A percentile compares a stretch with the other conserved stretches of the same genome.
These are phyloP conservation scores for Astrocystis sublimbata DNA, from an alignment of 495 filamentous ascomycete genomes.

Conservation along the genomic window DNA sequence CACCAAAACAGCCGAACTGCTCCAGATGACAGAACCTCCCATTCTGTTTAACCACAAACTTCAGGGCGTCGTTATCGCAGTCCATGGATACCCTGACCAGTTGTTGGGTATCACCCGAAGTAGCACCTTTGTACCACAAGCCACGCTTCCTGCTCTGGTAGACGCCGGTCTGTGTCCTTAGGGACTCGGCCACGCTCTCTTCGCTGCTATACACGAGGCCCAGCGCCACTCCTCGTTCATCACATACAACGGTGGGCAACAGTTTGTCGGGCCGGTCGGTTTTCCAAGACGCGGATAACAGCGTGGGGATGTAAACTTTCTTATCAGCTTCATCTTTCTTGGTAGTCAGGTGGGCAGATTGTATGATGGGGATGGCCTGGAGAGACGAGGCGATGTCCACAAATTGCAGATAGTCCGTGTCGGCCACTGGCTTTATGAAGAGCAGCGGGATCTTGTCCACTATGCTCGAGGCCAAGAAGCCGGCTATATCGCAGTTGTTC, in stretches of 20 bases:
- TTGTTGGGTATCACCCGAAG: conserved; percentile 89
- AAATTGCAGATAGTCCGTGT: conserved; percentile 51
- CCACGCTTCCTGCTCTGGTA: conserved; percentile 95
- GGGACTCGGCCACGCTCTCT: conserved; percentile 82
- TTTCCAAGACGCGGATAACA: conserved; percentile 68
- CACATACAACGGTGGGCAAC: conserved; percentile 82
- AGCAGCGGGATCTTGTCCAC: conserved; percentile 46
- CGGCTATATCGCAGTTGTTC: conserved; percentile 36
- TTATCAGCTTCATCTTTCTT: conserved; percentile 58
- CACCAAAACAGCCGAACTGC: conserved; percentile 87
- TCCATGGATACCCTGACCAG: conserved; percentile 81
- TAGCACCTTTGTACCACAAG: conserved; percentile 95
- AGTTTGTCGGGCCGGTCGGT: conserved; percentile 86
- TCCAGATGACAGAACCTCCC: conserved; percentile 95
- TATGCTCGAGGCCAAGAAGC: conserved; percentile 48
- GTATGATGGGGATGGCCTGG: conserved; percentile 76
- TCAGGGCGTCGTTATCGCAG: conserved; percentile 90
- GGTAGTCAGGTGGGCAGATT: conserved; percentile 66
- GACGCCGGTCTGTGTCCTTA: conserved; percentile 85
- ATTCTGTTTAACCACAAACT: conserved; percentile 85
- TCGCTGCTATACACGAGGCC: conserved; percentile 92
- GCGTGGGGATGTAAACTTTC: conserved; percentile 61
- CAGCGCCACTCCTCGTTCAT: conserved; percentile 81
- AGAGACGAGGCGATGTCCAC: conserved; percentile 54
- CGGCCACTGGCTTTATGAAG: conserved; percentile 46